A percentile compares a stretch with the other conserved stretches of the same genome.
Conservation (phyloP, 176 grass and related monocot genomes). For the Lolium multiflorum region DNA sequence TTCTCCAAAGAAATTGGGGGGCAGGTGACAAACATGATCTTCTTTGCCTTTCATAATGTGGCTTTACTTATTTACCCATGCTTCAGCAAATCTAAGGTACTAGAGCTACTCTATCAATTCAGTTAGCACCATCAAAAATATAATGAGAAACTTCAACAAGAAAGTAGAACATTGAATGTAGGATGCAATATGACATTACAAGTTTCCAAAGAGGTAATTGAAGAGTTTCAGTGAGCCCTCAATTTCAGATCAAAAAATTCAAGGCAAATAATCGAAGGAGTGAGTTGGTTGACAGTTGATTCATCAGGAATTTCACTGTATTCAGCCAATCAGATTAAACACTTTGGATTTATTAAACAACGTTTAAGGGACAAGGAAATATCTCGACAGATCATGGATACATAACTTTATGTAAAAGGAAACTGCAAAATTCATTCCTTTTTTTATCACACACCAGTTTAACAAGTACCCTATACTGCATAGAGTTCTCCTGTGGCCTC, state of each 20-base stretch:
- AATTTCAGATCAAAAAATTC: not conserved
- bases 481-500: not conserved
- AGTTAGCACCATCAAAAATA: slow-evolving; percentile 32
- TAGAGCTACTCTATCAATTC: not conserved
- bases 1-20: not conserved
- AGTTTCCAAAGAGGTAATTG: not conserved
- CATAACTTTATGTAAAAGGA: slow-evolving; percentile 4
- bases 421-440: not conserved
- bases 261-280: not conserved
- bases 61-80: slow-evolving; percentile 3
- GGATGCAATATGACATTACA: slow-evolving; percentile 10
- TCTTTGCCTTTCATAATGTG: not conserved
- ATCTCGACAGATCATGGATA: slow-evolving; percentile 3
- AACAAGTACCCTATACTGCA: not conserved
- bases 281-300: slow-evolving; percentile 14
- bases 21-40: not conserved
- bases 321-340: not conserved
- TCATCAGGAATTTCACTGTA: not conserved
- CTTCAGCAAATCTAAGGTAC: slow-evolving; percentile 7
- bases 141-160: slow-evolving; percentile 14
- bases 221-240: not conserved
- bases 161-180: not conserved
- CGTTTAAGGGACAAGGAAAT: not conserved
- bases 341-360: slow-evolving; percentile 34
- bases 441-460: not conserved